Base-by-base conservation (phyloP, 2,329 filamentous ascomycete species). In the Scorias spongiosa region DNA sequence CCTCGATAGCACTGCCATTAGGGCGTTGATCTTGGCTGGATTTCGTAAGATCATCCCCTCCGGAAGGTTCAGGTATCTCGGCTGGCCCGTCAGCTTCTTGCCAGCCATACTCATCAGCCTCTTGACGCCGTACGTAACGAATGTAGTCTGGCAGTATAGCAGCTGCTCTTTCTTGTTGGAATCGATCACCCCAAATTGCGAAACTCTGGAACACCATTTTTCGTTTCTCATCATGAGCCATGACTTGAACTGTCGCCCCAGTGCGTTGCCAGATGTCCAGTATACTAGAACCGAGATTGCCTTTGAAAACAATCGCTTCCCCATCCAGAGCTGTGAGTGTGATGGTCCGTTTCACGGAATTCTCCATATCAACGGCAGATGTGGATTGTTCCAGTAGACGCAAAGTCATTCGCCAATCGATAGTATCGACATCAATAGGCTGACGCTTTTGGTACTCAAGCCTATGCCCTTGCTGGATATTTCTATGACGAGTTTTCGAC, bases 251-350 rank as follows among this genome's bases (percentile, higher is more conserved):
- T 42, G 57, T 53, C 40, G 54, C 52, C n/a, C 51, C 49, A 5
- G 54, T 58, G n/a, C 54, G 51, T 28, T 53, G 54, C 55, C 54
- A 52, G 10, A 59, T 49, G 34, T 59, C 56, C 18, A 56, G 44
- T n/a, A 57, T 46, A 17, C 48, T 48, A 7, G 47, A 37, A 11
- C 45, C 45, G 2, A 46, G 44, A 42, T 47, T 48, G 7, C 46
- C 42, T n/a, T 42, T 43, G 41, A 57, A 56, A 9, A 43, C 42
- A 9, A 48, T 51, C 11, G 39, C 36, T 15, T 48, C 42, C 7
- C 48, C 49, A 2, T 43, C 36, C 2, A 54, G 54, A 29, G 58
- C 37, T 4, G 41, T 47, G 9, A 56, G 48, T 5, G 42, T 49
- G 38, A 56, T 54, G n/a, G 46, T 40, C 12, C 47, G 48, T n/a